Conservation (phyloP, 2,329 filamentous ascomycete genomes). For the Dichotomopilus funicola region DNA sequence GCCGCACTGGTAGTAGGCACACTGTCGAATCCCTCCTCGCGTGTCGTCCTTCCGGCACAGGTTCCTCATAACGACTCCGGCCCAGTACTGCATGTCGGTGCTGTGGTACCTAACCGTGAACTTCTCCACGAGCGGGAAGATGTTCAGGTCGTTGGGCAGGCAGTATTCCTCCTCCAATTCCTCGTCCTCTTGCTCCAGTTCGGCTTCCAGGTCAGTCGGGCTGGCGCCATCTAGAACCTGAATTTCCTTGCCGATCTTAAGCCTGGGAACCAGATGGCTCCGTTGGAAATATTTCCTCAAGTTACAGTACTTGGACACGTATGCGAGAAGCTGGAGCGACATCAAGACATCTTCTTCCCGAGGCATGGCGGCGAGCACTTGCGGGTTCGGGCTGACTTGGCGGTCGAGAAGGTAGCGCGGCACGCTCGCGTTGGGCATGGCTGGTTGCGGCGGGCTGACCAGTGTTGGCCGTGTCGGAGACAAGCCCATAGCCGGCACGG, state of each 20-base stretch:
- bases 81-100: slow-evolving; percentile 99
- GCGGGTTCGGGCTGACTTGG: slow-evolving; percentile 59
- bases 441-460: slow-evolving; percentile 67
- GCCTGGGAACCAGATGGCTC: slow-evolving; percentile 84
- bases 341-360: slow-evolving; percentile 96
- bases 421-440: slow-evolving; percentile 62
- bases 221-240: slow-evolving; percentile 69
- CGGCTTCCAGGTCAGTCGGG: slow-evolving; percentile 24
- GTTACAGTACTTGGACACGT: slow-evolving; percentile 98
- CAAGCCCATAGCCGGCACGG: slow-evolving; percentile 61
- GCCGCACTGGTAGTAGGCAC: slow-evolving; percentile 95
- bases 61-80: slow-evolving; percentile 97
- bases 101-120: slow-evolving; percentile 94
- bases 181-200: slow-evolving; percentile 44
- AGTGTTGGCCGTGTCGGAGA: slow-evolving; percentile 67
- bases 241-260: slow-evolving; percentile 84
- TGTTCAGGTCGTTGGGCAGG: slow-evolving; percentile 91
- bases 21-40: slow-evolving; percentile 88
- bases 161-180: slow-evolving; percentile 81
- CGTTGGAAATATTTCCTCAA: slow-evolving; percentile 91
- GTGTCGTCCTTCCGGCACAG: slow-evolving; percentile 96
- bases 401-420: slow-evolving; percentile 75
- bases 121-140: slow-evolving; percentile 96
- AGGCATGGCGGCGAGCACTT: slow-evolving; percentile 84
- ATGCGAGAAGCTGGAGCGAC: slow-evolving; percentile 92